Evolutionary conservation across 2,329 filamentous ascomycete species (phyloP), one percentile per base, ranked within the genome.

Genomic region (Alternaria longipes): DNA sequence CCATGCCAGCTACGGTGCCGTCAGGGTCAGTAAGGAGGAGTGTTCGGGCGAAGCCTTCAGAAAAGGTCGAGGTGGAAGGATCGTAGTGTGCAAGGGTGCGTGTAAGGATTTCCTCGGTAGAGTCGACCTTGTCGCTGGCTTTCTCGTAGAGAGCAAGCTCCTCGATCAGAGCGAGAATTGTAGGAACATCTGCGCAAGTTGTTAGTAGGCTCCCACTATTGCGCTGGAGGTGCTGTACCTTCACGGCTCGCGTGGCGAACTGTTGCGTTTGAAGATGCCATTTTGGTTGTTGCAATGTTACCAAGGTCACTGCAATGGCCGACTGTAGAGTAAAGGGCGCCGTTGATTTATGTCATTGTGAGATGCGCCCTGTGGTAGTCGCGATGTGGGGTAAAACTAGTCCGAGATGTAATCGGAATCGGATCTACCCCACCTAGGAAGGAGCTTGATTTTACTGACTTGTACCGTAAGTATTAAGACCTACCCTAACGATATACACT

Each of bases 61-160:
- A 77, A 87, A 87, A 14, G 14, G 59, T 62, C 9, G 62, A 54
- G 9, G 71, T 68, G 55, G 79, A 71, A 1, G 57, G 80, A 77
- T 65, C 82, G 77, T 90, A 90, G 78, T 97, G 96, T 46, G 92
- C 91, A 67, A 98, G 89, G 22, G 93, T 97, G 34, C 84, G 81
- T 8, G 84, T 80, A 36, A 98, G 89, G 24, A 86, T 88, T 32
- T 89, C 86, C 65, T 91, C 86, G 26, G 93, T 98, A 0, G 94
- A 93, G 75, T 92, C 85, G 66, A 97, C 93, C 67, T 84, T 82
- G 69, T 89, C 83, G 3, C 89, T 83, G 72, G 91, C 91, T 28
- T 94, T 89, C 79, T 97, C 93, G 82, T 97, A 97, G 70, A 89
- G 87, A 68, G 94, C 94, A 8, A 98, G 89, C 75, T 93, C 94